Percentiles rank a stretch among this genome's conserved stretches.
These are phyloP conservation scores for Austropuccinia psidii DNA, from an alignment of 1,284 basidiomycete species.

Conservation along the genomic window DNA sequence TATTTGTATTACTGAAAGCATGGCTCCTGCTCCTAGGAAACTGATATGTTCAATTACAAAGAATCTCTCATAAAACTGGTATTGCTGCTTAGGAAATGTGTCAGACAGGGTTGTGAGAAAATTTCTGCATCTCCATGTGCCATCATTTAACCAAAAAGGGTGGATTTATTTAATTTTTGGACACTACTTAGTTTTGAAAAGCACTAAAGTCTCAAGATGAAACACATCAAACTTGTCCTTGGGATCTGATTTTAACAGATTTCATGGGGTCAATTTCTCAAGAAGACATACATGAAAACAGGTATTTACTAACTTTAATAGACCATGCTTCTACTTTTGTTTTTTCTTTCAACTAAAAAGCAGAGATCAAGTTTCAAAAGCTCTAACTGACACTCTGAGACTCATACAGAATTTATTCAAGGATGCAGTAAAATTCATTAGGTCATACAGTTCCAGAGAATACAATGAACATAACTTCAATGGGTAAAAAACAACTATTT, in stretches of 20 bases:
- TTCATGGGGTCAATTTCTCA: not conserved
- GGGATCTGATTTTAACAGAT: not conserved
- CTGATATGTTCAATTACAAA: not conserved
- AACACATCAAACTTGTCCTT: not conserved
- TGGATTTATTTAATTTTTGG: not conserved
- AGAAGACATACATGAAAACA: not conserved
- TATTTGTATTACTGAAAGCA: no score
- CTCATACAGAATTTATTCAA: not conserved
- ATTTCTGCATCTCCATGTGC: not conserved
- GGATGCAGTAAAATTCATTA: not conserved
- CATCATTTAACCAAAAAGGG: not conserved
- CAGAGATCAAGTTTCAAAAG: not conserved
- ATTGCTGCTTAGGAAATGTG: not conserved
- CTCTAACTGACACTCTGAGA: not conserved
- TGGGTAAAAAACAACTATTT: not conserved
- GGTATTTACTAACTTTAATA: not conserved
- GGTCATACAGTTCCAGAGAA: not conserved
- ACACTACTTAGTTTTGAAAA: not conserved
- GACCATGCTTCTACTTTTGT: not conserved
- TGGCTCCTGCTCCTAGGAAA: no score
- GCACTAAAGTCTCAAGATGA: not conserved
- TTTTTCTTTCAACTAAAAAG: not conserved
- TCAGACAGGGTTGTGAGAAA: not conserved
- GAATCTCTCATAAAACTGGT: not conserved
- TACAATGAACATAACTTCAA: not conserved